Conservation (phyloP, 2,329 filamentous ascomycete species). For the Apiospora marii region DNA sequence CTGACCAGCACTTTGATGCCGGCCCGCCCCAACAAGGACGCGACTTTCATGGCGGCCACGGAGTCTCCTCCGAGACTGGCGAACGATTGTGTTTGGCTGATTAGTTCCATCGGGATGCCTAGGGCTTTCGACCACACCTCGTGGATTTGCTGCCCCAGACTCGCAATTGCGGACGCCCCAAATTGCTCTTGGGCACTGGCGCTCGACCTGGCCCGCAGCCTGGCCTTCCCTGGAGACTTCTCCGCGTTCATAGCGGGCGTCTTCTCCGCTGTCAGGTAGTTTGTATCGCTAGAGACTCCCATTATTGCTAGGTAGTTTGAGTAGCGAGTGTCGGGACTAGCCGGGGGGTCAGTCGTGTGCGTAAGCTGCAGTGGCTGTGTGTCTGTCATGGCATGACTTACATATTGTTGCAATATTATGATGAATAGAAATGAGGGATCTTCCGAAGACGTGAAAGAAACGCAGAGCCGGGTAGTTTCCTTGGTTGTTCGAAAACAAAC, state of each 20-base stretch:
- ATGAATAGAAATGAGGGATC: not conserved
- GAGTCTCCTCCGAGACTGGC: constrained; percentile 27
- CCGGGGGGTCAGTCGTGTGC: not conserved
- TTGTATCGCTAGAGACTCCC: not conserved
- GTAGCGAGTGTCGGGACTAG: not conserved
- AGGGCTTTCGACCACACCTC: constrained; percentile 24
- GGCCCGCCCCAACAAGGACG: not conserved
- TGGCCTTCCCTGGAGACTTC: not conserved
- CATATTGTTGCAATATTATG: not conserved
- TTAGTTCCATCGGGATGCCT: not conserved
- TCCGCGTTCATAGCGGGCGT: not conserved
- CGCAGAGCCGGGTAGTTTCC: not conserved
- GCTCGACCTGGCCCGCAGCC: not conserved
- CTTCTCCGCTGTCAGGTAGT: not conserved
- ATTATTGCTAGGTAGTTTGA: not conserved
- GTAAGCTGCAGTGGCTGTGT: not conserved
- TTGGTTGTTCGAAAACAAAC: not conserved
- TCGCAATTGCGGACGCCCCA: not conserved
- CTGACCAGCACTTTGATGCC: constrained; percentile 19
- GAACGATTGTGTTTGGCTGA: constrained; percentile 24
- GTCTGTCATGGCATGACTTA: not conserved
- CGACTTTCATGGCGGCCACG: constrained; percentile 26
- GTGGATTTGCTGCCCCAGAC: constrained; percentile 22
- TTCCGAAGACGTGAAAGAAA: not conserved
- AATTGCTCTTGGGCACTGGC: not conserved